Evolutionary conservation across 1,139 yeast species (phyloP).

Genomic region (Geotrichum cucujoidarum): DNA sequence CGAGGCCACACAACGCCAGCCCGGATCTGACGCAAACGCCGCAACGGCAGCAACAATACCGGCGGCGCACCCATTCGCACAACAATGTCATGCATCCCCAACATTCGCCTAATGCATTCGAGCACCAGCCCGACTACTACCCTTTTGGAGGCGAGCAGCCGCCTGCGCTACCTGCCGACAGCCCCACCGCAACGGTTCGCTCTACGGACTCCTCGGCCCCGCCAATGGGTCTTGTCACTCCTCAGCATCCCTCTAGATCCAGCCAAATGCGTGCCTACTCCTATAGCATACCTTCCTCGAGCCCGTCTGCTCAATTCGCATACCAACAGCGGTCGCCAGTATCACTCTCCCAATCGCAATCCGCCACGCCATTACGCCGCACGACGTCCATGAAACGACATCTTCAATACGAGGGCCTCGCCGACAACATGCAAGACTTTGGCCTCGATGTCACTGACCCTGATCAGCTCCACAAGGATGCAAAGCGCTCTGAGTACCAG

Average conservation of each 20-base stretch:
- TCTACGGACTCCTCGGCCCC: background rate
- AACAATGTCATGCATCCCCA: background rate
- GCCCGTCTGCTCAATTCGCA: background rate
- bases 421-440: background rate
- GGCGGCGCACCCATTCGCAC: background rate
- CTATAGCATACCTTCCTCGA: background rate
- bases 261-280: background rate
- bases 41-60: background rate
- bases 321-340: background rate
- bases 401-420: background rate
- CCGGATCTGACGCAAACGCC: background rate
- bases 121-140: background rate
- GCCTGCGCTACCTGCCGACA: background rate
- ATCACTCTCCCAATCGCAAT: background rate
- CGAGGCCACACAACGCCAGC: background rate
- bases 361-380: background rate
- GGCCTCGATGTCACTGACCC: background rate
- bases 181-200: background rate
- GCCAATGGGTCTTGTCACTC: background rate
- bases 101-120: background rate
- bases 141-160: background rate
- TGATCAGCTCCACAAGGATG: background rate
- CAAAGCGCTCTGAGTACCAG: slow-evolving; percentile 1
- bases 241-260: background rate
- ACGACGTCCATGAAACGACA: background rate